phyloP scores from a whole-genome alignment of 1,284 basidiomycete genomes.

The Marasmius tenuissimus region DNA sequence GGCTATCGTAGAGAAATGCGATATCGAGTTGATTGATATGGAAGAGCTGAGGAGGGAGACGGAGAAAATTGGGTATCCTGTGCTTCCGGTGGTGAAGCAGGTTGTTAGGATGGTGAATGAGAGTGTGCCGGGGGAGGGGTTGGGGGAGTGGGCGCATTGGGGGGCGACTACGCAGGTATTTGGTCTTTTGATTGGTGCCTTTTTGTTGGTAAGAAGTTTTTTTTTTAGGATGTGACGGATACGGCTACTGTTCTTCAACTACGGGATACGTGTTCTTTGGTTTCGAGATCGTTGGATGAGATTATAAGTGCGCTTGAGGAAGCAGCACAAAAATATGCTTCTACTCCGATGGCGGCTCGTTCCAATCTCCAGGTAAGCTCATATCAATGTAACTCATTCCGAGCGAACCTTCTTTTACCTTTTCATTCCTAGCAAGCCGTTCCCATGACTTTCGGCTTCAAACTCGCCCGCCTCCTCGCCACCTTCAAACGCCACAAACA shows the following conservation, averaged over 20 bases:
- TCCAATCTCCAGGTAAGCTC: conserved; percentile 37
- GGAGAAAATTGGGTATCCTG: conserved; percentile 41
- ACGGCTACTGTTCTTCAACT: conserved; percentile 43
- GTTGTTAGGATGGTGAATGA: conserved; percentile 36
- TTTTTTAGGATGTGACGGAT: conserved; percentile 41
- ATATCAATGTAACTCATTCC: no score
- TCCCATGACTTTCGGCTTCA: conserved; percentile 45
- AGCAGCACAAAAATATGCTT: conserved; percentile 28
- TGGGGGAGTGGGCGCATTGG: conserved; percentile 46
- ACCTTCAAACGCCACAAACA: conserved; percentile 39
- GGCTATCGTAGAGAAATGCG: conserved; percentile 31
- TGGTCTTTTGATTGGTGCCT: background rate
- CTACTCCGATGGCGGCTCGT: conserved; percentile 43
- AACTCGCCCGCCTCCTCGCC: conserved; percentile 40
- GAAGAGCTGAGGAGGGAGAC: conserved; percentile 36
- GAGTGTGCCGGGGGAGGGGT: conserved; percentile 30
- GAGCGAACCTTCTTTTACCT: background rate
- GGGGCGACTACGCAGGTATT: conserved; percentile 45
- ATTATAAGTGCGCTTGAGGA: conserved; percentile 28
- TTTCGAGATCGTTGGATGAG: conserved; percentile 26
- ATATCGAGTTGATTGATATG: conserved; percentile 36
- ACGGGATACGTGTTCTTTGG: conserved; percentile 33
- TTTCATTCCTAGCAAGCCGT: conserved; percentile 32
- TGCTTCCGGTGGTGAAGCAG: conserved; percentile 41
- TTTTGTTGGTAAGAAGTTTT: background rate